phyloP scores from a whole-genome alignment of 2,329 filamentous ascomycete genomes.

The Exophiala oligosperma region DNA sequence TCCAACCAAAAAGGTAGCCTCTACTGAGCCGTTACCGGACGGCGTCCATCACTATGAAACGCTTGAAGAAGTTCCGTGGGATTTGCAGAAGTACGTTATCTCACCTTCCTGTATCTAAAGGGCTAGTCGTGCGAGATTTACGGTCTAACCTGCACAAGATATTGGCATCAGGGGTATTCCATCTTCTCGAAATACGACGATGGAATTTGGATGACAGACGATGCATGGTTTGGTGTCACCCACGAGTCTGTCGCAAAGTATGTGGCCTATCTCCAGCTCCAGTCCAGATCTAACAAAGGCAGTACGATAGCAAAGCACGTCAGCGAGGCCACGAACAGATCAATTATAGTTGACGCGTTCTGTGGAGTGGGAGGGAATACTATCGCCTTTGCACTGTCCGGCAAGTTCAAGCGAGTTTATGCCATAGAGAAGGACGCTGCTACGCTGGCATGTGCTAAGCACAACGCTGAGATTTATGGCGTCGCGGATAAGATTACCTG shows the following conservation, averaged over 20 bases:
- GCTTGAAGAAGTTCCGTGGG: slow-evolving; percentile 71
- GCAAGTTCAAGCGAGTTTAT: slow-evolving; percentile 78
- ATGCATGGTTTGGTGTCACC: slow-evolving; percentile 96
- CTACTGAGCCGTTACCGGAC: slow-evolving; percentile 50
- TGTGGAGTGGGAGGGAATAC: slow-evolving; percentile 89
- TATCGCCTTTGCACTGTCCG: slow-evolving; percentile 86
- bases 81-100: slow-evolving; percentile 73
- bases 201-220: slow-evolving; percentile 85
- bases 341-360: slow-evolving; percentile 81
- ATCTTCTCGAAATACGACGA: slow-evolving; percentile 88
- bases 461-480: slow-evolving; percentile 85
- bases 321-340: slow-evolving; percentile 56
- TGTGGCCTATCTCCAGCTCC: slow-evolving; percentile 30
- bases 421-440: slow-evolving; percentile 82
- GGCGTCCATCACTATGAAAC: slow-evolving; percentile 74
- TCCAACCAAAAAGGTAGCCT: slow-evolving; percentile 8
- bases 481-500: slow-evolving; percentile 78
- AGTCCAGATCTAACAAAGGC: slow-evolving; percentile 21
- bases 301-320: slow-evolving; percentile 77
- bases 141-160: slow-evolving; percentile 53
- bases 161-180: slow-evolving; percentile 84
- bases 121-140: not conserved
- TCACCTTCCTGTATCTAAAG: not conserved
- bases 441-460: slow-evolving; percentile 83
- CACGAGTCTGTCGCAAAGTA: slow-evolving; percentile 87